phyloP scores from a whole-genome alignment of 2,329 filamentous ascomycete species.

The Fusarium sp. region DNA sequence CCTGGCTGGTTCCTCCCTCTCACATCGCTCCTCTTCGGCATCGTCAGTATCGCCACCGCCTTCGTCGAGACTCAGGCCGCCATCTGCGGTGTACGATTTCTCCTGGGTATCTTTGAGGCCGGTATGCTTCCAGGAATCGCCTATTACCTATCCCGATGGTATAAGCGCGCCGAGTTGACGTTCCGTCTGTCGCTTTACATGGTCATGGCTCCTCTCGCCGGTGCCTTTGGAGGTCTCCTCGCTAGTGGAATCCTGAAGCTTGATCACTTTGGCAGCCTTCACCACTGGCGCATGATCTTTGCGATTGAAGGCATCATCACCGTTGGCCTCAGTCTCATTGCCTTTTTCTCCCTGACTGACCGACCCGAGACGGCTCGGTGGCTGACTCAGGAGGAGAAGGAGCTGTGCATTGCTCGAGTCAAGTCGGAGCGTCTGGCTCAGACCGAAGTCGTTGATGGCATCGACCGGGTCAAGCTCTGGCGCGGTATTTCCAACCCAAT shows the following conservation, averaged over 20 bases:
- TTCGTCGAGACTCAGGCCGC: slow-evolving; percentile 65
- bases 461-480: slow-evolving; percentile 68
- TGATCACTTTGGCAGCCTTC: slow-evolving; percentile 65
- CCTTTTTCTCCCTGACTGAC: slow-evolving; percentile 74
- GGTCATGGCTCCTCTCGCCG: slow-evolving; percentile 74
- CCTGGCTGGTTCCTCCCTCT: slow-evolving; percentile 73
- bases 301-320: slow-evolving; percentile 75
- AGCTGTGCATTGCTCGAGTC: slow-evolving; percentile 72
- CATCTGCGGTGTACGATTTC: slow-evolving; percentile 68
- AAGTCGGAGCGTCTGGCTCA: slow-evolving; percentile 68
- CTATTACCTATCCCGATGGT: slow-evolving; percentile 75
- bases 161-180: slow-evolving; percentile 70
- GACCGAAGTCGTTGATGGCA: slow-evolving; percentile 70
- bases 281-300: slow-evolving; percentile 77
- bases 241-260: slow-evolving; percentile 72
- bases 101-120: slow-evolving; percentile 72
- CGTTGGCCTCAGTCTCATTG: slow-evolving; percentile 63
- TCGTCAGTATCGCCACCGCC: slow-evolving; percentile 69
- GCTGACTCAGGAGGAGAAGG: slow-evolving; percentile 73
- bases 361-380: slow-evolving; percentile 74
- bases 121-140: slow-evolving; percentile 75
- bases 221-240: slow-evolving; percentile 75
- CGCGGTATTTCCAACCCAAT: slow-evolving; percentile 71
- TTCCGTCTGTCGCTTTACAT: slow-evolving; percentile 74
- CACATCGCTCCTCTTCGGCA: slow-evolving; percentile 68